Percentiles rank a stretch among this genome's conserved stretches.
Conservation (phyloP, 2,329 filamentous ascomycete species). For the Drechmeria coniospora region DNA sequence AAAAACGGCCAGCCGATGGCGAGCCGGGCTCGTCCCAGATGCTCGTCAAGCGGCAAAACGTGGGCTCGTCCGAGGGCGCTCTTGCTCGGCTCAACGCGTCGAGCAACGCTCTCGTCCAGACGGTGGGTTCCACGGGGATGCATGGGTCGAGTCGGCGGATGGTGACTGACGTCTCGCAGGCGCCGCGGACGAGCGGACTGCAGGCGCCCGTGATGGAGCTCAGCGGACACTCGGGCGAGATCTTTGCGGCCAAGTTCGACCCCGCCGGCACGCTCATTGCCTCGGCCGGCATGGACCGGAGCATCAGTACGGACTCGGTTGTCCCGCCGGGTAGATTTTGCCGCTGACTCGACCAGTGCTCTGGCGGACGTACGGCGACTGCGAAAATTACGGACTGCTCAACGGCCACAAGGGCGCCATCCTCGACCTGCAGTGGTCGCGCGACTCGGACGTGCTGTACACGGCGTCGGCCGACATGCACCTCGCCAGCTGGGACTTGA, state of each 20-base stretch:
- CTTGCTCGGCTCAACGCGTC: constrained; percentile 36
- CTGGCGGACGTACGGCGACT: constrained; percentile 84
- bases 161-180: constrained; percentile 29
- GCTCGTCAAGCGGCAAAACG: constrained; percentile 79
- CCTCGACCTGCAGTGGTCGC: constrained; percentile 89
- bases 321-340: neutral
- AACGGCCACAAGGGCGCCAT: constrained; percentile 84
- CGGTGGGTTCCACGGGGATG: constrained; percentile 21
- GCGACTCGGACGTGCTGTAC: constrained; percentile 80
- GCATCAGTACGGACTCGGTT: constrained; percentile 48
- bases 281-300: constrained; percentile 88
- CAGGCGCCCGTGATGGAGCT: constrained; percentile 92
- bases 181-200: constrained; percentile 63
- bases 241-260: constrained; percentile 84
- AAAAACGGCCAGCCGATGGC: constrained; percentile 82
- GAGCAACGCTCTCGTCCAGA: constrained; percentile 32
- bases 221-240: constrained; percentile 66
- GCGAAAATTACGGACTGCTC: constrained; percentile 84
- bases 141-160: neutral
- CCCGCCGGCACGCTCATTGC: constrained; percentile 78
- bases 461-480: constrained; percentile 90
- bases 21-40: constrained; percentile 67
- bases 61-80: constrained; percentile 30
- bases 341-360: constrained; percentile 44
- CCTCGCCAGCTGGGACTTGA: constrained; percentile 87